Evolutionary conservation across 108 stramenopile species (phyloP).

Genomic region (Discostella stelligeroides): DNA sequence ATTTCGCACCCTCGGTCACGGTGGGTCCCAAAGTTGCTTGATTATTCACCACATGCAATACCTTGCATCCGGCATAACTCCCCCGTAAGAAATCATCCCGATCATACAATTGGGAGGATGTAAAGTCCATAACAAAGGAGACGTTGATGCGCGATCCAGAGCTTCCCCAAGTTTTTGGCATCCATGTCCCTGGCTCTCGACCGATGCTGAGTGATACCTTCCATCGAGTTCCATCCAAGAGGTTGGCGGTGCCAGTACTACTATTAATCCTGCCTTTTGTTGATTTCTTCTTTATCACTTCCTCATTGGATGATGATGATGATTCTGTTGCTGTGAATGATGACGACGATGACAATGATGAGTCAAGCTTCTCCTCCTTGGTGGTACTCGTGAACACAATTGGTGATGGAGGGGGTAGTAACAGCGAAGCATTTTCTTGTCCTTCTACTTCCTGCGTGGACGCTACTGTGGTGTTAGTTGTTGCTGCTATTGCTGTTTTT

Average conservation of each 20-base stretch:
- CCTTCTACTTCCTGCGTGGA: slow-evolving; percentile 11
- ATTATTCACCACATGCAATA: slow-evolving; percentile 48
- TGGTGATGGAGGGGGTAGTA: slow-evolving; percentile 32
- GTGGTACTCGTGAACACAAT: slow-evolving; percentile 3
- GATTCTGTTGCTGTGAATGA: too few species aligned
- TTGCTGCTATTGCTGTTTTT: slow-evolving; percentile 10
- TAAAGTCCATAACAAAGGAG: slow-evolving; percentile 65
- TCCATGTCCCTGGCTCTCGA: slow-evolving; percentile 58
- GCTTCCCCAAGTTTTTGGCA: slow-evolving; percentile 80
- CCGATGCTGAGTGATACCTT: slow-evolving; percentile 69
- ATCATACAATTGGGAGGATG: slow-evolving; percentile 54
- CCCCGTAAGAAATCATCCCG: slow-evolving; percentile 72
- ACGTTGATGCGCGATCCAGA: slow-evolving; percentile 64
- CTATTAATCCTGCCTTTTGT: slow-evolving; percentile 28
- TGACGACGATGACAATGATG: not conserved
- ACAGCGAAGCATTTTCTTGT: not conserved
- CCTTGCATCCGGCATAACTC: slow-evolving; percentile 46
- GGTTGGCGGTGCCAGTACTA: slow-evolving; percentile 1
- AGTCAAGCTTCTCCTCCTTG: not conserved
- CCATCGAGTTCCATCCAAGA: slow-evolving; percentile 68
- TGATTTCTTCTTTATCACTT: slow-evolving; percentile 4
- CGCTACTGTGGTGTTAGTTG: slow-evolving; percentile 5
- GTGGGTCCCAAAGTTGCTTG: slow-evolving; percentile 46
- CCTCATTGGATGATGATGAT: too few species aligned
- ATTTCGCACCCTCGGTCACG: slow-evolving; percentile 51